A percentile compares a stretch with the other conserved stretches of the same genome.
phyloP scores from a whole-genome alignment of 306 rosid species.

The Oemleria cerasiformis region DNA sequence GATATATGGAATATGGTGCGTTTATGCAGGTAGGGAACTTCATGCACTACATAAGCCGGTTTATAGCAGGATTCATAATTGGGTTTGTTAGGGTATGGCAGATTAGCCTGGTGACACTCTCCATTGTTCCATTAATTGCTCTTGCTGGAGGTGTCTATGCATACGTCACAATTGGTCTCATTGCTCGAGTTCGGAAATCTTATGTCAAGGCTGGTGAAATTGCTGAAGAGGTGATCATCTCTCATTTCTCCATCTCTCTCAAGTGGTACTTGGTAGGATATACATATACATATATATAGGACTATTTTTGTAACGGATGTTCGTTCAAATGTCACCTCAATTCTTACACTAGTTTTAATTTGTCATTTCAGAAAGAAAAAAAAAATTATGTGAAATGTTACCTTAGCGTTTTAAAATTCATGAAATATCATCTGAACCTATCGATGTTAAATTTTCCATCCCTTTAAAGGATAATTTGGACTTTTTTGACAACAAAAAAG shows the following conservation, averaged over 20 bases:
- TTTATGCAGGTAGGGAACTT: constrained; percentile 81
- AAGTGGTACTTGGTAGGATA: too few species aligned
- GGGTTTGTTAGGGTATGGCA: constrained; percentile 96
- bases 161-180: constrained; percentile 72
- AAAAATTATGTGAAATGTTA: too few species aligned
- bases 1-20: neutral
- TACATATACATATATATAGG: too few species aligned
- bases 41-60: constrained; percentile 89
- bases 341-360: too few species aligned
- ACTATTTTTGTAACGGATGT: too few species aligned
- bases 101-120: constrained; percentile 80
- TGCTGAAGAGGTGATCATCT: constrained; percentile 76
- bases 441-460: too few species aligned
- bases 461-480: too few species aligned
- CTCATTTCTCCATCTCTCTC: neutral
- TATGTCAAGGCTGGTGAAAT: constrained; percentile 94
- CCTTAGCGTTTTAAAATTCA: too few species aligned
- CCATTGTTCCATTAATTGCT: constrained; percentile 90
- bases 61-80: constrained; percentile 65
- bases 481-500: too few species aligned
- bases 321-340: too few species aligned
- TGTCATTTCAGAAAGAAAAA: too few species aligned
- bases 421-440: too few species aligned
- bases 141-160: constrained; percentile 95
- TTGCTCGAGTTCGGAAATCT: constrained; percentile 70